A percentile compares a stretch with the other conserved stretches of the same genome.
Conservation (phyloP, 805 yeast species). For the Saccharomycopsis javanensis region DNA sequence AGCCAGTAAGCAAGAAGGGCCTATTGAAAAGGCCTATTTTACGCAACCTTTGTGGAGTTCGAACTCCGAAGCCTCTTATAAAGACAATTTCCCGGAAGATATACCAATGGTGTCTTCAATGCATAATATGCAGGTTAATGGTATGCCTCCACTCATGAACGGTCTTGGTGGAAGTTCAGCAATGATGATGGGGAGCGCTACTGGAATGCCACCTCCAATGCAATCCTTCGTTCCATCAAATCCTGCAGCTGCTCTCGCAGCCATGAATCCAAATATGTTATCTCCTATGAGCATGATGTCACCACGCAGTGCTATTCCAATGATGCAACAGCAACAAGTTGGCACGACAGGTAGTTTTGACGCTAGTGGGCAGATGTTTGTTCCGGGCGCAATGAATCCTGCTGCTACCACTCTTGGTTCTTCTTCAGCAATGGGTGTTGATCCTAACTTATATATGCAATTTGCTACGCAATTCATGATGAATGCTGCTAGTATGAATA, state of each 20-base stretch:
- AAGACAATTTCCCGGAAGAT: conserved; percentile 36
- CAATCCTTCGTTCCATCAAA: neutral
- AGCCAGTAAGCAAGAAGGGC: neutral
- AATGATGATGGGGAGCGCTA: neutral
- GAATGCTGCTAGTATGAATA: neutral
- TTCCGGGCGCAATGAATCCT: conserved; percentile 9
- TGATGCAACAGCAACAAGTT: neutral
- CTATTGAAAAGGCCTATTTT: conserved; percentile 52
- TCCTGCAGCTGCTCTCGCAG: conserved; percentile 9
- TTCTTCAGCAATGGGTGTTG: conserved; percentile 1
- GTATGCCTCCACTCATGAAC: neutral
- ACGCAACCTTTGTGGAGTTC: conserved; percentile 74
- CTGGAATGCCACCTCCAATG: conserved; percentile 6
- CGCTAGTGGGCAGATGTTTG: conserved; percentile 1
- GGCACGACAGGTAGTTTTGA: neutral
- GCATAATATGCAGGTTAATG: neutral
- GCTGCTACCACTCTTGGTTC: conserved; percentile 4
- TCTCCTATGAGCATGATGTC: conserved; percentile 1
- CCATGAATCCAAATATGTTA: neutral
- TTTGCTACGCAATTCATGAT: neutral
- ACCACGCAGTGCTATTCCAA: neutral
- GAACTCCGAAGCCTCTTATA: conserved; percentile 48
- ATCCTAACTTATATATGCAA: conserved; percentile 5
- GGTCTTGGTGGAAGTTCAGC: conserved; percentile 1
- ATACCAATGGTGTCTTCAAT: neutral